These are phyloP conservation scores for Spizellomyces punctatus DNA, from an alignment of 192 early-diverging fungal genomes.

Conservation along the genomic window DNA sequence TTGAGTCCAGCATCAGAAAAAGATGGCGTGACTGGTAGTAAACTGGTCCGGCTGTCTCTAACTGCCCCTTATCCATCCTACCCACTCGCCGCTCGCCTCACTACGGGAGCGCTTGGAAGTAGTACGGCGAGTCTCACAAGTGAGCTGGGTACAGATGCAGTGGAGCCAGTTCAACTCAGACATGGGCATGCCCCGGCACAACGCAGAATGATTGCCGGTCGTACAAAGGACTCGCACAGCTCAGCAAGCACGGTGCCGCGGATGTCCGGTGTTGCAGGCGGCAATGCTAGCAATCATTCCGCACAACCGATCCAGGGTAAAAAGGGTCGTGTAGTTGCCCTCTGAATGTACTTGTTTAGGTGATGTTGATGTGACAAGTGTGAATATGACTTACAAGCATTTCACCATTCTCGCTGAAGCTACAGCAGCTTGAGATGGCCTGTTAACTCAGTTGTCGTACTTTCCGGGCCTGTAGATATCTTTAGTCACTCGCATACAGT, in stretches of 20 bases:
- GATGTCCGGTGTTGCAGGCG: no score
- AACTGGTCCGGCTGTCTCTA: not conserved
- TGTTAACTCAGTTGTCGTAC: not conserved
- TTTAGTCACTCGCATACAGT: not conserved
- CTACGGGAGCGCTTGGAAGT: constrained; percentile 5
- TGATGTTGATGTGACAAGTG: no score
- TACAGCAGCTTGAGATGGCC: constrained; percentile 6
- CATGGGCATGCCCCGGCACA: no score
- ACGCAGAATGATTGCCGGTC: no score
- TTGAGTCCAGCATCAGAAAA: not conserved
- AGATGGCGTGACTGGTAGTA: not conserved
- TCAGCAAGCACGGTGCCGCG: no score
- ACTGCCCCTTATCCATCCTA: not conserved
- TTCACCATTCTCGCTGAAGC: not conserved
- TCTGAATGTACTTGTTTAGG: no score
- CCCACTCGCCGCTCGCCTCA: not conserved
- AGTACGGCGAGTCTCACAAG: constrained; percentile 15
- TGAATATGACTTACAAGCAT: no score
- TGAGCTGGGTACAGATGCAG: constrained; percentile 25
- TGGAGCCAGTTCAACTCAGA: constrained; percentile 14
- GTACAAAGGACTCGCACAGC: no score
- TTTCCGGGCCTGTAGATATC: not conserved
- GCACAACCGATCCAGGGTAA: no score
- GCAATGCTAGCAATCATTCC: no score
- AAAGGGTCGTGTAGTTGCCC: no score